Conservation (phyloP, 176 grass and related monocot genomes). For the Rhynchospora breviuscula region DNA sequence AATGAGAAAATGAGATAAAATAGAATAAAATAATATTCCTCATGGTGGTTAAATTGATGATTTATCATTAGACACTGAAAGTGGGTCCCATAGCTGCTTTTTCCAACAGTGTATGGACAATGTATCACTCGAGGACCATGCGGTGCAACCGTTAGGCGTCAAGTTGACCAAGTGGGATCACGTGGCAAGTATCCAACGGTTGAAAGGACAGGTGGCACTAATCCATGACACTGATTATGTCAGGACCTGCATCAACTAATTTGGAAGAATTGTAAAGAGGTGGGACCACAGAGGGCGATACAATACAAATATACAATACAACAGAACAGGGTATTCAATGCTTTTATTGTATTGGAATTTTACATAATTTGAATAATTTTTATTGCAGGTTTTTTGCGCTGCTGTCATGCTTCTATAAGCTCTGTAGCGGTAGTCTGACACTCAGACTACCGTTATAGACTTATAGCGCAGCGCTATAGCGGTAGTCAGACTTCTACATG, state of each 20-base stretch:
- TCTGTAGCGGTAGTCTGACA: too few relatives aligned
- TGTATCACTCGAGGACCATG: not conserved
- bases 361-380: not conserved
- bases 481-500: too few relatives aligned
- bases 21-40: too few relatives aligned
- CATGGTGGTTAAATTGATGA: too few relatives aligned
- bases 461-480: too few relatives aligned
- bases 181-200: slow-evolving; percentile 27
- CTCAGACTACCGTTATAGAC: too few relatives aligned
- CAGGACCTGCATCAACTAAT: slow-evolving; percentile 51
- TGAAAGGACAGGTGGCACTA: not conserved
- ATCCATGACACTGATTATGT: not conserved
- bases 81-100: not conserved
- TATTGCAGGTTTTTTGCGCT: not conserved
- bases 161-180: not conserved
- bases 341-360: not conserved
- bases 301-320: too few relatives aligned
- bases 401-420: too few relatives aligned
- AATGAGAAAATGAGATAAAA: too few relatives aligned
- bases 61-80: not conserved
- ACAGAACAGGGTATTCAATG: not conserved
- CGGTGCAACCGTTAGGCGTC: not conserved
- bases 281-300: not conserved
- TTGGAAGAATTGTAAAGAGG: not conserved
- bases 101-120: not conserved